Evolutionary conservation across 2,329 filamentous ascomycete species (phyloP), one percentile per base, ranked within the genome.

Genomic region (Cercospora canescens): DNA sequence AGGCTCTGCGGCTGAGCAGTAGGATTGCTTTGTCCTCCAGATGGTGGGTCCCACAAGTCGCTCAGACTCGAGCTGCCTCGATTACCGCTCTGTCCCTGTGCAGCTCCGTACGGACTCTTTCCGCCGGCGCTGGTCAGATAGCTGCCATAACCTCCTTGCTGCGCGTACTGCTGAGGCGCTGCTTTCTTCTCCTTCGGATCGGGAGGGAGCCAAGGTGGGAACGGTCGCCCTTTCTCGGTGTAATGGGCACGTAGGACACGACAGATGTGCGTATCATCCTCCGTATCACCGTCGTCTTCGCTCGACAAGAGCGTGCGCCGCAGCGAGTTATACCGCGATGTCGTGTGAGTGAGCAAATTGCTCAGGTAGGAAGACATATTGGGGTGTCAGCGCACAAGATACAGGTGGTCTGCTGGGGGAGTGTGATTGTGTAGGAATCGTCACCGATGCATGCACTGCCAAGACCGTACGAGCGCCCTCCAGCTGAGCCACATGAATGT

Each of bases 261-360:
- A 80, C 92, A 96, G 75, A 98, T 91, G 82, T 98, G 93, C 2
- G 93, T 96, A 81, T 96, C 93, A 81, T 98, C 94, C 80, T 96
- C 82, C 61, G 82, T 84, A 76, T 85, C 83, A 74, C 83, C 83
- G 76, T 85, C 83, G 64, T 79, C 79, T 75, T 85, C 83, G 76
- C 80, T 80, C 37, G 91, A 87, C 69, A 94, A 88, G 68, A 92
- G 88, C 67, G 89, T 89, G 65, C 81, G 84, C 41, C 86, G 85
- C 62, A 88, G 80, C 54, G 83, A 83, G 76, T 83, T 87, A 78
- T 88, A 87, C 61, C 84, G 83, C 52, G 85, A 82, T 76, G 80
- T 87, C 70, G 78, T 88, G 71, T 79, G 83, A 73, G 79, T 87
- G 80, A 82, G 86, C 78, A 88, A 85, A 76, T 89, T 92, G 75